Evolutionary conservation across 805 yeast genomes (phyloP).

Genomic region (Millerozyma acaciae): DNA sequence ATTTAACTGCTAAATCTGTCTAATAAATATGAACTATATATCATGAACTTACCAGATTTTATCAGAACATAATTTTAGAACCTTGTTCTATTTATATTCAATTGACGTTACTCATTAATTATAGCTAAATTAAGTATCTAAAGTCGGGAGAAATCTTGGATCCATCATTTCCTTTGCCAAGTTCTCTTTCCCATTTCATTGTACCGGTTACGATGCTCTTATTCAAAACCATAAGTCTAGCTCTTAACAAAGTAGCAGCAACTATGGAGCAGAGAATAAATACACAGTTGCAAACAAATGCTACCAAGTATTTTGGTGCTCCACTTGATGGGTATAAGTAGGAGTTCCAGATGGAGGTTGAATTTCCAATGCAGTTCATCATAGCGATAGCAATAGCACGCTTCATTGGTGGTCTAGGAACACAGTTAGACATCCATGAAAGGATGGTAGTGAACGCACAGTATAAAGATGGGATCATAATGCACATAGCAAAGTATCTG

Average conservation of each 20-base stretch:
- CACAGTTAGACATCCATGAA: constrained; percentile 54
- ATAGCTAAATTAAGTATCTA: constrained; percentile 37
- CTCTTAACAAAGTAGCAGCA: constrained; percentile 35
- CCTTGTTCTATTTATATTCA: not conserved
- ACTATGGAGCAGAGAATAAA: constrained; percentile 40
- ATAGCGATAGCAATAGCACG: constrained; percentile 55
- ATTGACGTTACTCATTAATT: constrained; percentile 1
- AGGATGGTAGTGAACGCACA: constrained; percentile 50
- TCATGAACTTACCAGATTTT: not conserved
- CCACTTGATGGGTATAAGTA: constrained; percentile 44
- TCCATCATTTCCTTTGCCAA: constrained; percentile 45
- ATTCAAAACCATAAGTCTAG: constrained; percentile 37
- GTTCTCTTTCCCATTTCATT: constrained; percentile 48
- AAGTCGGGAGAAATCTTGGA: constrained; percentile 41
- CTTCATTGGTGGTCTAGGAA: constrained; percentile 57
- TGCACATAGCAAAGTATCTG: constrained; percentile 56
- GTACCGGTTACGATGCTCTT: constrained; percentile 41
- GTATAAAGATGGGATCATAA: constrained; percentile 54
- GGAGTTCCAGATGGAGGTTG: constrained; percentile 55
- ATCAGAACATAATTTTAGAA: not conserved
- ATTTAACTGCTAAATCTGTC: not conserved
- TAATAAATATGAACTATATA: not conserved
- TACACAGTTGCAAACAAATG: constrained; percentile 47
- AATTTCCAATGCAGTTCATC: constrained; percentile 54
- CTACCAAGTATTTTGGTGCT: constrained; percentile 46